Percentiles rank a stretch among this genome's conserved stretches.
Conservation (phyloP, 257 asterid genomes). For the Cordia subcordata region DNA sequence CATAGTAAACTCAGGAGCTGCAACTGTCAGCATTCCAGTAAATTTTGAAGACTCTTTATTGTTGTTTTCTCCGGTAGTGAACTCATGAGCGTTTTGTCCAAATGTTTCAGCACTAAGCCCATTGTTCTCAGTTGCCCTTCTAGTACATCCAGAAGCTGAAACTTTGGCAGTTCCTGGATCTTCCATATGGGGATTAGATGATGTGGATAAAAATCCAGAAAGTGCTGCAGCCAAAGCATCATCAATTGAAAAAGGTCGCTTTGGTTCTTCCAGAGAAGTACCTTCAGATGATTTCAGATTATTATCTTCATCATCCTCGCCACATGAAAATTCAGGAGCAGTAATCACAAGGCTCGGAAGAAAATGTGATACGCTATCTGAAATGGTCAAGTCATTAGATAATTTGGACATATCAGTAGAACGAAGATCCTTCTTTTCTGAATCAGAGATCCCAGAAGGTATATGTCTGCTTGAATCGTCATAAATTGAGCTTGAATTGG, state of each 20-base stretch:
- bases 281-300: slow-evolving; percentile 22
- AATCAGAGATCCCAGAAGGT: slow-evolving; percentile 28
- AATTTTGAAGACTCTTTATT: slow-evolving; percentile 28
- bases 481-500: slow-evolving; percentile 52
- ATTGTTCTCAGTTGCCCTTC: slow-evolving; percentile 13
- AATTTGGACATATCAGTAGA: slow-evolving; percentile 26
- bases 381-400: slow-evolving; percentile 23
- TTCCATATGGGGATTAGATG: slow-evolving; percentile 12
- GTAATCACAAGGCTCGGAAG: slow-evolving; percentile 56
- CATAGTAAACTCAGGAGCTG: slow-evolving; percentile 53
- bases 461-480: slow-evolving; percentile 37
- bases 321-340: slow-evolving; percentile 72
- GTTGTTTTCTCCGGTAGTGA: slow-evolving; percentile 25
- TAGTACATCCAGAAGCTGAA: not conserved
- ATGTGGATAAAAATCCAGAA: slow-evolving; percentile 48
- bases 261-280: slow-evolving; percentile 34
- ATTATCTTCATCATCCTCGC: slow-evolving; percentile 36
- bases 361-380: slow-evolving; percentile 17
- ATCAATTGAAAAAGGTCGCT: slow-evolving; percentile 52
- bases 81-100: slow-evolving; percentile 21
- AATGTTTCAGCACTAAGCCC: slow-evolving; percentile 17
- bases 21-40: slow-evolving; percentile 35
- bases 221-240: slow-evolving; percentile 92
- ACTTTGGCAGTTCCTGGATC: not conserved
- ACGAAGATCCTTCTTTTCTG: slow-evolving; percentile 38